These are phyloP conservation scores for Chlorella sp. DNA, from an alignment of 139 green algal genomes.

Conservation along the genomic window DNA sequence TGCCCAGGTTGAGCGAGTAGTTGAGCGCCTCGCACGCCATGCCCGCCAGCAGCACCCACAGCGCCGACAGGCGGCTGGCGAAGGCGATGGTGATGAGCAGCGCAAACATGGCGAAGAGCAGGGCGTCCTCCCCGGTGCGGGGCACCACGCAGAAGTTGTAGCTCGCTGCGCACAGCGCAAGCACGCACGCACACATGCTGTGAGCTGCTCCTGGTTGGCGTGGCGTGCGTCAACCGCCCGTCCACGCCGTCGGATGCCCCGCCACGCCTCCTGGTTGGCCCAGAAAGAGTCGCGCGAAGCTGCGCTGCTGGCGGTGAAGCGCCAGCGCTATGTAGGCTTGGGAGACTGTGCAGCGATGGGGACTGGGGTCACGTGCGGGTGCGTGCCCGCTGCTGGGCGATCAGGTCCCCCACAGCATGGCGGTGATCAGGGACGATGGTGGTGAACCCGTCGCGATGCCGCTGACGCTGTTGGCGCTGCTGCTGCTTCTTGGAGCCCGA, in stretches of 20 bases:
- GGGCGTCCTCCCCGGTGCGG: conserved; percentile 35
- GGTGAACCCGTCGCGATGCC: no score
- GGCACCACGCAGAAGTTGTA: conserved; percentile 52
- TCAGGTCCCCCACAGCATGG: no score
- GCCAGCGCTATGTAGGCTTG: background rate
- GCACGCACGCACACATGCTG: background rate
- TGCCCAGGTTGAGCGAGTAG: conserved; percentile 24
- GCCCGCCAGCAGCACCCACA: conserved; percentile 40
- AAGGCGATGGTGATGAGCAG: conserved; percentile 31
- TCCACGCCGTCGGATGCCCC: background rate
- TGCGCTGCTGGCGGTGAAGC: no score
- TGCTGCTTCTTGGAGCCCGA: no score
- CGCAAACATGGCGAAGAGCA: conserved; percentile 43
- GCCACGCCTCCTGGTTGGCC: no score
- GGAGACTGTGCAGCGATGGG: background rate
- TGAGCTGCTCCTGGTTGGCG: background rate
- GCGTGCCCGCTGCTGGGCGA: no score
- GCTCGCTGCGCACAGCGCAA: conserved; percentile 19
- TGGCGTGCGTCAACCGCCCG: background rate
- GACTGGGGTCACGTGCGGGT: background rate
- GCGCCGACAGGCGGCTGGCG: conserved; percentile 19
- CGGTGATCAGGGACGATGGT: no score
- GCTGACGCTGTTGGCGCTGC: no score
- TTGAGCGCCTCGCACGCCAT: conserved; percentile 14
- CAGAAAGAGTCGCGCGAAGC: no score